phyloP scores from a whole-genome alignment of 805 yeast genomes.

The Yarrowia alimentaria region DNA sequence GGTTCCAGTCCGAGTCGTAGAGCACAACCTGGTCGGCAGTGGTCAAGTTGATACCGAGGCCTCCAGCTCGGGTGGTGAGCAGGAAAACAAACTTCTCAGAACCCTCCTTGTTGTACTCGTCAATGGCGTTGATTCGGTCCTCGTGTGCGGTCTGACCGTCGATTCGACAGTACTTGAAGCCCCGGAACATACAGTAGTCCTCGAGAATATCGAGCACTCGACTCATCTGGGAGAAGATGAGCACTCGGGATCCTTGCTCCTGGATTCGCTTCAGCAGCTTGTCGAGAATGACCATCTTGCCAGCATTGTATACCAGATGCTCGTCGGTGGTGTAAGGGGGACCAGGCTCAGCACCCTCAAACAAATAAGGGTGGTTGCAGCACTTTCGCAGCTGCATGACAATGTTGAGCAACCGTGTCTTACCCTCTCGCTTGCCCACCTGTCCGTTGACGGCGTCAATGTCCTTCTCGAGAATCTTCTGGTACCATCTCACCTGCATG shows the following conservation, averaged over 20 bases:
- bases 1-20: constrained; percentile 96
- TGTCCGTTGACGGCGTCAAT: constrained; percentile 95
- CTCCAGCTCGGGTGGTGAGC: constrained; percentile 94
- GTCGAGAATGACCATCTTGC: constrained; percentile 87
- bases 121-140: constrained; percentile 88
- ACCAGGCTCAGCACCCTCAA: constrained; percentile 99
- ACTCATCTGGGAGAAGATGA: constrained; percentile 92
- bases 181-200: constrained; percentile 84
- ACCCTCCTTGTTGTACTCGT: constrained; percentile 78
- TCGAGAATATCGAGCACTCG: constrained; percentile 85
- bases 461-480: constrained; percentile 80
- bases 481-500: constrained; percentile 93
- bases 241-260: constrained; percentile 80
- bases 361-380: constrained; percentile 94
- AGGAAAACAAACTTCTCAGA: constrained; percentile 80
- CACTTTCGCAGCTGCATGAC: constrained; percentile 97
- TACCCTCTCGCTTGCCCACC: constrained; percentile 78
- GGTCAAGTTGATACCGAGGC: constrained; percentile 88
- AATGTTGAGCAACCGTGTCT: constrained; percentile 83
- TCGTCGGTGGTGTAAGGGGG: constrained; percentile 97
- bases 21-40: constrained; percentile 86
- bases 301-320: constrained; percentile 81
- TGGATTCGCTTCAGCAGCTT: constrained; percentile 72
- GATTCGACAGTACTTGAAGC: constrained; percentile 82
- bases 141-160: constrained; percentile 94